phyloP scores from a whole-genome alignment of 345 rosid genomes.

The Zanthoxylum bungeanum region DNA sequence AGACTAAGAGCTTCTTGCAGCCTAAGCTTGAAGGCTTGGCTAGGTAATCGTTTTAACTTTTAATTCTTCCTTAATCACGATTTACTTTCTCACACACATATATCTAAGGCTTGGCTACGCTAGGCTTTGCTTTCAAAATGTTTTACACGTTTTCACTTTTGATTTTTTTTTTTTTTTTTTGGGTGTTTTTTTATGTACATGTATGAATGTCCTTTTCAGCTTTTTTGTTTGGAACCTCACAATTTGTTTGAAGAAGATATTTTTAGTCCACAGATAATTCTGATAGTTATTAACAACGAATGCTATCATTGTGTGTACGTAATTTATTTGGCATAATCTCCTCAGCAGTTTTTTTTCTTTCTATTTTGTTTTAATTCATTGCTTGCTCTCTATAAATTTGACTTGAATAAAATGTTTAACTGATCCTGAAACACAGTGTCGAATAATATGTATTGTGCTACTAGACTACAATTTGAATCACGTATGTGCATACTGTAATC shows the following conservation, averaged over 20 bases:
- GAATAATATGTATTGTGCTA: neutral
- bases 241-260: neutral
- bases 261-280: neutral
- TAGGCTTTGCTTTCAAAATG: neutral
- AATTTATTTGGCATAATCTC: neutral
- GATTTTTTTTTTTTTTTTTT: neutral
- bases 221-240: conserved; percentile 8
- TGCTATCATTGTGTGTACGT: neutral
- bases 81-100: no score
- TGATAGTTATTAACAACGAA: neutral
- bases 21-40: conserved; percentile 73
- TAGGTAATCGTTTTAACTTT: conserved; percentile 58
- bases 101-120: no score
- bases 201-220: no score
- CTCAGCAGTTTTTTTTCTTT: neutral
- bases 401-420: neutral
- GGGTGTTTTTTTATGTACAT: no score
- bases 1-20: conserved; percentile 72
- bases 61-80: neutral
- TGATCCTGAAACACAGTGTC: neutral
- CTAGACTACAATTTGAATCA: no score
- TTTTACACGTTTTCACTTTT: conserved; percentile 3
- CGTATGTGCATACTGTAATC: no score
- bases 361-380: neutral
- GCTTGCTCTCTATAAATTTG: neutral